These are phyloP conservation scores for Daldinia bambusicola DNA, from an alignment of 495 filamentous ascomycete genomes.

Conservation along the genomic window DNA sequence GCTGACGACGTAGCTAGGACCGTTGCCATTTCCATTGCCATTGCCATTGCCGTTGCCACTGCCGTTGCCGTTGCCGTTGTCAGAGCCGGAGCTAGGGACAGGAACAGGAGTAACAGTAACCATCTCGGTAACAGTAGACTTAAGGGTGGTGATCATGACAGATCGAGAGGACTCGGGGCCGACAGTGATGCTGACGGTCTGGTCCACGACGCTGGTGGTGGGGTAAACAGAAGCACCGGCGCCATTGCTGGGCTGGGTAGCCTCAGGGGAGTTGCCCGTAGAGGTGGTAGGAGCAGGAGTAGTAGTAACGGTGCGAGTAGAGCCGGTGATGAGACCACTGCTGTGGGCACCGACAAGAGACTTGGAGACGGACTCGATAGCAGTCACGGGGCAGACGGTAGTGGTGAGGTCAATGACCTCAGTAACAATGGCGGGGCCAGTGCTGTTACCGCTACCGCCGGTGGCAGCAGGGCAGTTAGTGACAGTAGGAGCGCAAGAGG, in stretches of 20 bases:
- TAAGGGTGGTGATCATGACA: slow-evolving; percentile 52
- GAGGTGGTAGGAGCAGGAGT: slow-evolving; percentile 25
- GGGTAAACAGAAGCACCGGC: slow-evolving; percentile 33
- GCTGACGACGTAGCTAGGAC: background rate
- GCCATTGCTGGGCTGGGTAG: slow-evolving; percentile 22
- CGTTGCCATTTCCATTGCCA: slow-evolving; percentile 11
- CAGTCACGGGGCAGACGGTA: slow-evolving; percentile 59
- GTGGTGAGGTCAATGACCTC: slow-evolving; percentile 57
- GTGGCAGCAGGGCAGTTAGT: slow-evolving; percentile 68
- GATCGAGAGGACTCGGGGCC: slow-evolving; percentile 50
- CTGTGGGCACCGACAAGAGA: slow-evolving; percentile 51
- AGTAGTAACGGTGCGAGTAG: slow-evolving; percentile 44
- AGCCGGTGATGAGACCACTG: slow-evolving; percentile 51
- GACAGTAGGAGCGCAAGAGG: slow-evolving; percentile 68
- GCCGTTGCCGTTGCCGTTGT: background rate
- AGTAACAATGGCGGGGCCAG: slow-evolving; percentile 55
- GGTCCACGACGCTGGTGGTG: slow-evolving; percentile 37
- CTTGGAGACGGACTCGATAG: slow-evolving; percentile 53
- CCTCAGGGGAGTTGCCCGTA: slow-evolving; percentile 37
- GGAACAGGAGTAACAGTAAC: slow-evolving; percentile 44
- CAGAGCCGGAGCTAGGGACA: slow-evolving; percentile 14
- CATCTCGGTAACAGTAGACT: slow-evolving; percentile 47
- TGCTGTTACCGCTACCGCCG: slow-evolving; percentile 41
- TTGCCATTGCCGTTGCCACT: slow-evolving; percentile 4
- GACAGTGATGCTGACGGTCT: slow-evolving; percentile 54